Conservation (phyloP, 176 grass and related monocot species). For the Musa beccarii region DNA sequence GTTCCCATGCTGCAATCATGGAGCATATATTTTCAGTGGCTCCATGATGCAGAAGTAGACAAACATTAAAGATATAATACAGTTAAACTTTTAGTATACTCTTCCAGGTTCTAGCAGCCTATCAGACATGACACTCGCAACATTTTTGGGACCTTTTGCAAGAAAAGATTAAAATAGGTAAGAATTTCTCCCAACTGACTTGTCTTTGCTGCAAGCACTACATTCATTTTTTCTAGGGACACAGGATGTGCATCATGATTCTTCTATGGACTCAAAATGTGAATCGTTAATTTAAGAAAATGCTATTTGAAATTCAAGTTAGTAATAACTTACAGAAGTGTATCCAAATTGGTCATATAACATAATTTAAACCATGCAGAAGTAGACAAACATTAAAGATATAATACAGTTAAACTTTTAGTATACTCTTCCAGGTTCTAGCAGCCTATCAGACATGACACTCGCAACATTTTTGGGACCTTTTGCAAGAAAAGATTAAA, state of each 20-base stretch:
- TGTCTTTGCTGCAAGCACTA: neutral
- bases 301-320: too few species aligned
- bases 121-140: too few species aligned
- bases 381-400: neutral
- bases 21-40: too few species aligned
- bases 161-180: neutral
- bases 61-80: neutral
- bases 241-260: neutral
- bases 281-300: too few species aligned
- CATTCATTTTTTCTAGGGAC: neutral
- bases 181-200: neutral
- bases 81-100: neutral
- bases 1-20: too few species aligned
- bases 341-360: neutral
- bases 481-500: neutral
- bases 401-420: neutral
- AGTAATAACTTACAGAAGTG: too few species aligned
- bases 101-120: neutral
- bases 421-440: neutral
- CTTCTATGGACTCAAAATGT: too few species aligned
- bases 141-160: too few species aligned
- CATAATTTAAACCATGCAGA: neutral
- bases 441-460: too few species aligned
- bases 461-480: too few species aligned
- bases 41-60: neutral